These are phyloP conservation scores for Iberis pinnata DNA, from an alignment of 345 rosid species.

Conservation along the genomic window DNA sequence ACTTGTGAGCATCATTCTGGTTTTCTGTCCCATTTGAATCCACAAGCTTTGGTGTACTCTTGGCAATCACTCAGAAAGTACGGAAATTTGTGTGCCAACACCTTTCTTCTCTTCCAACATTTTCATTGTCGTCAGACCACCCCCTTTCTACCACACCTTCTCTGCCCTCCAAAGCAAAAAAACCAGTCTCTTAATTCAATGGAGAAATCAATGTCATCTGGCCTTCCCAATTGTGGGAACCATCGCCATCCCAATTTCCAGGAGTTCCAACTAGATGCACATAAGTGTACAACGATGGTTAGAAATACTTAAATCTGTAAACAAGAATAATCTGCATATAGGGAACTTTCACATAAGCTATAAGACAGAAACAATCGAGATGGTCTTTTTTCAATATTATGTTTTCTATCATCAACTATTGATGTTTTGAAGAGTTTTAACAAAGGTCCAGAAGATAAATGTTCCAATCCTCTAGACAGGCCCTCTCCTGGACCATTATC, in stretches of 20 bases:
- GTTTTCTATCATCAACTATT: slow-evolving; percentile 39
- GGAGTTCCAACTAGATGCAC: slow-evolving; percentile 39
- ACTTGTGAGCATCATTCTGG: slow-evolving; percentile 30
- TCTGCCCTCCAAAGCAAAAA: slow-evolving; percentile 89
- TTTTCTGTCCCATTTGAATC: slow-evolving; percentile 37
- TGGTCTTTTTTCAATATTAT: slow-evolving; percentile 1
- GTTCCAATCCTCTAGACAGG: slow-evolving; percentile 70
- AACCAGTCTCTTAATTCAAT: slow-evolving; percentile 87
- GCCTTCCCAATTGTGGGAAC: slow-evolving; percentile 51
- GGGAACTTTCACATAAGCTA: slow-evolving; percentile 1
- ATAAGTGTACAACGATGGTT: neutral
- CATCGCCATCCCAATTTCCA: slow-evolving; percentile 43
- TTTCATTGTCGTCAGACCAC: slow-evolving; percentile 40
- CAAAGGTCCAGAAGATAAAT: slow-evolving; percentile 74
- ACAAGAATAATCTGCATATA: no score
- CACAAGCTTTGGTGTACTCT: slow-evolving; percentile 37
- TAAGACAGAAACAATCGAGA: slow-evolving; percentile 6
- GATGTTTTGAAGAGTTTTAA: slow-evolving; percentile 76
- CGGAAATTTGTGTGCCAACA: slow-evolving; percentile 85
- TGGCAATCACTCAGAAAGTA: slow-evolving; percentile 52
- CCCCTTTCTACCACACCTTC: slow-evolving; percentile 59
- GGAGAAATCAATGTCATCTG: slow-evolving; percentile 79
- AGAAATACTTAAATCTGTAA: slow-evolving; percentile 11
- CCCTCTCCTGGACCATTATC: slow-evolving; percentile 96
- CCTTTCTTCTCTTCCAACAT: slow-evolving; percentile 60